These are phyloP conservation scores for Angophora floribunda DNA, from an alignment of 345 rosid species.

Conservation along the genomic window DNA sequence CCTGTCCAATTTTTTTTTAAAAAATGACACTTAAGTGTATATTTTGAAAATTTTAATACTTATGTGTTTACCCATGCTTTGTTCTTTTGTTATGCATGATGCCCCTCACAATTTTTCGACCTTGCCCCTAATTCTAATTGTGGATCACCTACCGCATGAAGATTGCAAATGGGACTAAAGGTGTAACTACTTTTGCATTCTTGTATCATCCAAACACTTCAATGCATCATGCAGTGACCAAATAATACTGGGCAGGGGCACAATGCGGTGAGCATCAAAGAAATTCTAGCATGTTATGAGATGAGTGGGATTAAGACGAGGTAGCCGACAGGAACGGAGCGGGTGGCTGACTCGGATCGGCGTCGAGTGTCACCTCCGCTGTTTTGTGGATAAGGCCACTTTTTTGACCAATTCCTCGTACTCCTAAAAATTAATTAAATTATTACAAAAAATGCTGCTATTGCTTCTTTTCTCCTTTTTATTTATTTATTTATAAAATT, in stretches of 20 bases:
- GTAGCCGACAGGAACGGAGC: not conserved
- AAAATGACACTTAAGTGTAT: no score
- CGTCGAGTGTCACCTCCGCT: not conserved
- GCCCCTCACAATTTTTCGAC: not conserved
- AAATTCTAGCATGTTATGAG: not conserved
- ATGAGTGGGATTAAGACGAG: not conserved
- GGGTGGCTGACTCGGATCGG: slow-evolving; percentile 24
- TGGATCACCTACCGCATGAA: not conserved
- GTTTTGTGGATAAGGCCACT: slow-evolving; percentile 10
- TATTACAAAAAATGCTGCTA: not conserved
- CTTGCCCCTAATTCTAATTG: not conserved
- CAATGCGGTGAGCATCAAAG: not conserved
- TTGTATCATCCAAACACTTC: not conserved
- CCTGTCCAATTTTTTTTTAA: no score
- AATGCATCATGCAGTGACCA: not conserved
- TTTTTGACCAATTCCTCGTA: not conserved
- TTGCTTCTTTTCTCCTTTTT: not conserved
- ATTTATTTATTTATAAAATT: not conserved
- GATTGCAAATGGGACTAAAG: not conserved
- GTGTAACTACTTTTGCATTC: not conserved
- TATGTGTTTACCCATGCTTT: no score
- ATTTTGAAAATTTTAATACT: no score
- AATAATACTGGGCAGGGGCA: not conserved
- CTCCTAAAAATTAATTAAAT: not conserved
- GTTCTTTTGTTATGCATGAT: not conserved